Percentiles rank a stretch among this genome's conserved stretches.
phyloP scores from a whole-genome alignment of 192 early-diverging fungal genomes.

The Umbelopsis sp. region DNA sequence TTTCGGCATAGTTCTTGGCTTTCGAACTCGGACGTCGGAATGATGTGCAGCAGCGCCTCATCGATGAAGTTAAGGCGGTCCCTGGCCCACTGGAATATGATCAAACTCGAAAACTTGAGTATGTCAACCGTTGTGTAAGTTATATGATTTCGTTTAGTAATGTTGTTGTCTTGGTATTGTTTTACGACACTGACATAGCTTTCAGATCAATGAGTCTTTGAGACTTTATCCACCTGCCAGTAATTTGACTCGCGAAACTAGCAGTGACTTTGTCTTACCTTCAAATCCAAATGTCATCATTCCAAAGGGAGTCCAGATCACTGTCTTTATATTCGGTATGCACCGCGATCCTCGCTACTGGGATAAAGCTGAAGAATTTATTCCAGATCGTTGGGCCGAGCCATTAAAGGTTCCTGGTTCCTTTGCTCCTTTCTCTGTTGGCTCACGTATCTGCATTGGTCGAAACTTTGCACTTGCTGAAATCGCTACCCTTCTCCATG shows the following conservation, averaged over 20 bases:
- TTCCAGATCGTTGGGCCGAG: constrained; percentile 10
- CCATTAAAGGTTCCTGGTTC: not conserved
- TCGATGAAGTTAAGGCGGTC: not conserved
- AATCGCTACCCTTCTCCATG: constrained; percentile 4
- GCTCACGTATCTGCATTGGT: constrained; percentile 16
- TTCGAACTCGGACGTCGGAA: not conserved
- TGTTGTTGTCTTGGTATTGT: not conserved
- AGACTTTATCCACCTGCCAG: constrained; percentile 13
- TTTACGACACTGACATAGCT: not conserved
- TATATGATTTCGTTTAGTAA: not conserved
- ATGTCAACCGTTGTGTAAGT: constrained; percentile 12
- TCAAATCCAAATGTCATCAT: constrained; percentile 5
- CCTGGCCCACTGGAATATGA: constrained; percentile 1
- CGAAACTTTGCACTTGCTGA: constrained; percentile 2
- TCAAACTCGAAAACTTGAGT: not conserved
- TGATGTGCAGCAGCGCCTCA: not conserved
- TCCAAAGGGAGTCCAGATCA: constrained; percentile 6
- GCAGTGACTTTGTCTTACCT: not conserved
- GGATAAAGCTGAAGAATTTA: constrained; percentile 14
- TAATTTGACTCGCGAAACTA: not conserved
- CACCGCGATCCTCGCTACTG: constrained; percentile 20
- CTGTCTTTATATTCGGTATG: constrained; percentile 16
- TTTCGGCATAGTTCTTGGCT: not conserved
- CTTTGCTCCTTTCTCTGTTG: constrained; percentile 11
- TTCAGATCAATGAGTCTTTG: constrained; percentile 10